Evolutionary conservation across 2,329 filamentous ascomycete species (phyloP), one percentile per base, ranked within the genome.

Genomic region (Hypoxylon sp.): DNA sequence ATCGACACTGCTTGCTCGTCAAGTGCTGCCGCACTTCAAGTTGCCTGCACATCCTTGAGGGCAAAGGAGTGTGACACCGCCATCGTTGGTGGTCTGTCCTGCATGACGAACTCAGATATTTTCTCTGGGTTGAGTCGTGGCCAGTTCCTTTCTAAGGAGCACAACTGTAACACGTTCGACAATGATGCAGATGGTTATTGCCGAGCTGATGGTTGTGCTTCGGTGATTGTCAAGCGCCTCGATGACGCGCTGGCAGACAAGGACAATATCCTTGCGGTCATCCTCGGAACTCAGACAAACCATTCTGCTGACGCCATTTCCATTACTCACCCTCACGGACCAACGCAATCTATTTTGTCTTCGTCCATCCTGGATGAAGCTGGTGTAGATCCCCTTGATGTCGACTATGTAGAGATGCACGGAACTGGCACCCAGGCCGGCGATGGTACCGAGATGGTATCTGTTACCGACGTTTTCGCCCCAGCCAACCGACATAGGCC

Each of bases 391-490:
- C 91, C 93, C 1, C 86, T 89, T 55, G 91, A 94, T 69, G 86
- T 97, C 53, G 89, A 89, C 79, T 97, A 95, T 75, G 90, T 97
- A 7, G 93, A 97, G 80, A 93, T 96, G 90, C 93, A 97, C 78
- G 93, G 92, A 13, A 97, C 93, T 2, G 93, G 93, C 32, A 97
- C 93, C 0, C 92, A 96, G 78, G 93, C 92, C 32, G 93, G 92
- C 67, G 93, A 97, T 75, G 90, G 89, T 6, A 91, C 89, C 3
- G 94, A 97, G 78, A 94, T 95, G 91, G 84, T 88, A 0, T 93
- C 91, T 0, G 91, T 97, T 53, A 88, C 89, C 2, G 80, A 83
- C 53, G 80, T 84, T 6, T 87, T 84, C 69, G 84, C 85, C 0
- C 84, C 85, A 4, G 80, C 81, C 0, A 76, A 82, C 27, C 80